These are phyloP conservation scores for Hevea brasiliensis DNA, from an alignment of 345 rosid genomes.

Conservation along the genomic window DNA sequence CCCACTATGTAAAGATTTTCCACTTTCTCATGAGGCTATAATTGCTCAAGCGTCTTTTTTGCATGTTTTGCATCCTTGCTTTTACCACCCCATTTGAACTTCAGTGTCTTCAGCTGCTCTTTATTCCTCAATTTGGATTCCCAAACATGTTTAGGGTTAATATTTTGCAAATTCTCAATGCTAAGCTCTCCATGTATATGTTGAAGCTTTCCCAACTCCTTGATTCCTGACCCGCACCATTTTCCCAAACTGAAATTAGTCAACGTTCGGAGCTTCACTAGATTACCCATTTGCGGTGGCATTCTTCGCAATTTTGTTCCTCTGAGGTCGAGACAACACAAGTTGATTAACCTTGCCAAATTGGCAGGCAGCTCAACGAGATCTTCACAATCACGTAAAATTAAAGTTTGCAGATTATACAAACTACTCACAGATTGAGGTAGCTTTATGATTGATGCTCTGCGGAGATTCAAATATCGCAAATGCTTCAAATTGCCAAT, in stretches of 20 bases:
- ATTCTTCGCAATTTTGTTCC: neutral
- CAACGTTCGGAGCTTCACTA: neutral
- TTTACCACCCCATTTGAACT: neutral
- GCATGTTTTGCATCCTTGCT: neutral
- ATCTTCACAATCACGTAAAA: neutral
- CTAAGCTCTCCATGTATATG: neutral
- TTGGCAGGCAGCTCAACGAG: constrained; percentile 5
- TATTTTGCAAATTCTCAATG: neutral
- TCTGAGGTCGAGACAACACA: neutral
- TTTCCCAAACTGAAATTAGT: constrained; percentile 4
- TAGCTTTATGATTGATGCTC: neutral
- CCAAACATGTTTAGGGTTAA: neutral
- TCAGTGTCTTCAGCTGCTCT: neutral
- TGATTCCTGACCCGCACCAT: neutral
- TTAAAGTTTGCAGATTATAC: constrained; percentile 6
- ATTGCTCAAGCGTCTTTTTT: neutral
- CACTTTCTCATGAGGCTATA: neutral
- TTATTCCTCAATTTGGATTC: neutral
- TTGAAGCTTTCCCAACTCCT: neutral
- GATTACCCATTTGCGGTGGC: constrained; percentile 10
- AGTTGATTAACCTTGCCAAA: neutral
- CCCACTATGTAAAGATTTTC: neutral
- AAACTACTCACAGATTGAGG: constrained; percentile 10
- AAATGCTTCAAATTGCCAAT: constrained; percentile 9
- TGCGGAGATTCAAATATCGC: neutral